These are phyloP conservation scores for Sanghuangporus baumii DNA, from an alignment of 1,284 basidiomycete species.

Conservation along the genomic window DNA sequence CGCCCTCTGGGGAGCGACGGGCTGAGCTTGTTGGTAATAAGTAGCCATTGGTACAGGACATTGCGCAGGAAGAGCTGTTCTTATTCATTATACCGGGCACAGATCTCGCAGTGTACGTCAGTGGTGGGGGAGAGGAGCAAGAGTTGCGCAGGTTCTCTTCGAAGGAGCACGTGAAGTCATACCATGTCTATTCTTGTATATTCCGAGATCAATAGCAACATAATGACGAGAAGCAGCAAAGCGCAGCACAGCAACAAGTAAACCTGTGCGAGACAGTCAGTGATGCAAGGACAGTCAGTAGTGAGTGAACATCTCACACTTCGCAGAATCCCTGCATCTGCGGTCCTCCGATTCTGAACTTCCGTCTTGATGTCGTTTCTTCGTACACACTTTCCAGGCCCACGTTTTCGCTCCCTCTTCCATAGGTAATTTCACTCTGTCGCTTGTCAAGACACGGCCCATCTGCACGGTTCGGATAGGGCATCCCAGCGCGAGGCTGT, in stretches of 20 bases:
- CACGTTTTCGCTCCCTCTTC: neutral
- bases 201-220: no score
- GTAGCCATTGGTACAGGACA: neutral
- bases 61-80: no score
- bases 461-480: neutral
- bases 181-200: no score
- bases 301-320: neutral
- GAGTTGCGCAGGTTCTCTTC: no score
- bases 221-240: neutral
- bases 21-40: neutral
- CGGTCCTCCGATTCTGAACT: neutral
- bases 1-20: neutral
- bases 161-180: neutral
- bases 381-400: neutral
- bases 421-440: neutral
- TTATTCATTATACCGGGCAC: no score
- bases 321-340: neutral
- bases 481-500: neutral
- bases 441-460: neutral
- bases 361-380: neutral
- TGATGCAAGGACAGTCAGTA: neutral
- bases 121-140: no score
- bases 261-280: neutral
- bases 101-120: no score
- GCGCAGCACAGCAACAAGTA: neutral